Base-by-base conservation (phyloP, 2,329 filamentous ascomycete species). In the Talaromyces sp. region DNA sequence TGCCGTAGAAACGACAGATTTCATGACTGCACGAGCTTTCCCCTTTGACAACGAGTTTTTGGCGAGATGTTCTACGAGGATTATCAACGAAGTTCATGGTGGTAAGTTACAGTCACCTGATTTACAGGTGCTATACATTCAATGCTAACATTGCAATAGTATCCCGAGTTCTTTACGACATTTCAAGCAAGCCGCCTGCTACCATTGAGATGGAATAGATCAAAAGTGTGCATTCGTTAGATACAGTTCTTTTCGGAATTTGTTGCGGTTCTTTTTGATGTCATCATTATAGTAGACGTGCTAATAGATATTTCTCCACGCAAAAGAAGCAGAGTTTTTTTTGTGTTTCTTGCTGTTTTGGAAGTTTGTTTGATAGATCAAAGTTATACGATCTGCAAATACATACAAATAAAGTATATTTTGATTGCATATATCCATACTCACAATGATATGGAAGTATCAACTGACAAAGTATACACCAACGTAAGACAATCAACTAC, bases 31-130 rank as follows among this genome's bases (percentile, higher is more conserved):
- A 25, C 84, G 91, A 71, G 83, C 84, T 63, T 91, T 84, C 73
- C 80, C 85, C 52, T 91, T 91, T 68, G 79, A 83, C 57, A 82
- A 82, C 63, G 78, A 81, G 25, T 86, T 91, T 68, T 78, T 92
- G 64, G 84, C 86, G 75, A 78, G 79, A 62, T 86, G 92, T 33
- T 83, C 82, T 47, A 83, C 80, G 17, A 80, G 87, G 63, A 93
- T 93, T 68, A 84, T 89, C 61, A 93, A 92, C 69, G 86, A 91
- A 75, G 88, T 92, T 0, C 80, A 88, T 51, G 89, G 89, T 6
- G 19, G 44, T 47, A 25, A 47, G 44, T 47, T 25, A 25, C 11
- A 39, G 36, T 25, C 25, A 10, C 42, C 9, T 5, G n/a, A 11
- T 10, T 22, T 3, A 11, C 5, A 10, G 6, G 2, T 19, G 7